phyloP scores from a whole-genome alignment of 2,329 filamentous ascomycete species.

The Penicillium janthinellum region DNA sequence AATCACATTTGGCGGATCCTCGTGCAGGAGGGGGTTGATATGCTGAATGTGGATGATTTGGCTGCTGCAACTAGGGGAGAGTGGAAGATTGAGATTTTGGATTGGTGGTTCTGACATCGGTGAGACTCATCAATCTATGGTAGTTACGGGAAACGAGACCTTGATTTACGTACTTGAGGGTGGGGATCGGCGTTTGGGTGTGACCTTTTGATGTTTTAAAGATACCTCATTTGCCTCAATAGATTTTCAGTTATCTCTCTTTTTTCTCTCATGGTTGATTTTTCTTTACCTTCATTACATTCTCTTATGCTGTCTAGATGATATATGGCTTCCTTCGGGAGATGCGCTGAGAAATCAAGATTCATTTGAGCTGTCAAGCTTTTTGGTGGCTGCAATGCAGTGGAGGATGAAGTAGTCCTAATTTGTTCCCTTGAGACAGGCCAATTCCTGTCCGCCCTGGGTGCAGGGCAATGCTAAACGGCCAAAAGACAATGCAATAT shows the following conservation, averaged over 20 bases:
- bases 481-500: conserved; percentile 8
- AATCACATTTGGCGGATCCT: conserved; percentile 59
- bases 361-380: conserved; percentile 4
- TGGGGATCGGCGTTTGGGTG: conserved; percentile 6
- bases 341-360: not conserved
- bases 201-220: not conserved
- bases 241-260: conserved; percentile 1
- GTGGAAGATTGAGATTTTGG: conserved; percentile 46
- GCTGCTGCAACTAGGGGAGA: conserved; percentile 49
- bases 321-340: not conserved
- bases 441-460: not conserved
- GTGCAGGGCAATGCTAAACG: conserved; percentile 1
- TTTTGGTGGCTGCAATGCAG: conserved; percentile 12
- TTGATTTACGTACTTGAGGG: conserved; percentile 2
- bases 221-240: conserved; percentile 16
- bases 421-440: not conserved
- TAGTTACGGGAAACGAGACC: not conserved
- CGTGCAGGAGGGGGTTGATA: conserved; percentile 57
- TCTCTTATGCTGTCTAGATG: not conserved
- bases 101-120: conserved; percentile 34
- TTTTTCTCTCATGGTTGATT: not conserved
- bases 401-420: conserved; percentile 5
- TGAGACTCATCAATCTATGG: not conserved
- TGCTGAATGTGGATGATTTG: conserved; percentile 62
- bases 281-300: not conserved